These are phyloP conservation scores for Aspergillus tubingensis DNA, from an alignment of 2,329 filamentous ascomycete species.

Conservation along the genomic window DNA sequence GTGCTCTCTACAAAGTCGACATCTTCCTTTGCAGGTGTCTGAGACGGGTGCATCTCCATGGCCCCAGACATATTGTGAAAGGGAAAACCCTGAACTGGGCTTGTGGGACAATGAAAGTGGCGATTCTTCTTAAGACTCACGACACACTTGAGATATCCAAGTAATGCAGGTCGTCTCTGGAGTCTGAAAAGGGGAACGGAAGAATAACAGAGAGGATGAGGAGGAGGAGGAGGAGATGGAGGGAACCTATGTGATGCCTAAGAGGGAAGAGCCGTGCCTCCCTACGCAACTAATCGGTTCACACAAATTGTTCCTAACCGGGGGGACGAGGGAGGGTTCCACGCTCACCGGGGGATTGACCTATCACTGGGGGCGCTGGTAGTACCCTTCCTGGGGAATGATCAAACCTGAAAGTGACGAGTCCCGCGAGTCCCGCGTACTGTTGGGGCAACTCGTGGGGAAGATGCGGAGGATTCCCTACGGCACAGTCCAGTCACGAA, in stretches of 20 bases:
- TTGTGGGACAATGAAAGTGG: not conserved
- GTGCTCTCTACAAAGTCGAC: conserved; percentile 35
- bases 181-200: not conserved
- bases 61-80: conserved; percentile 24
- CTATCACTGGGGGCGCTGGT: conserved; percentile 6
- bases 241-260: not conserved
- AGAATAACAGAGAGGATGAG: not conserved
- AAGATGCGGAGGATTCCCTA: conserved; percentile 27
- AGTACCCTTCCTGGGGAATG: conserved; percentile 13
- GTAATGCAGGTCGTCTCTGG: not conserved
- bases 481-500: conserved; percentile 19
- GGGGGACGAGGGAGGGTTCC: not conserved
- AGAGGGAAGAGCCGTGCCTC: not conserved
- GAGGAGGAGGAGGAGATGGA: not conserved
- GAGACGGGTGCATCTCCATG: conserved; percentile 30
- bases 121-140: not conserved
- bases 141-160: not conserved
- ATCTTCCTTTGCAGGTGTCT: conserved; percentile 23
- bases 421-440: conserved; percentile 14
- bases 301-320: not conserved
- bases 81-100: not conserved
- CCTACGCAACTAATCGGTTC: not conserved
- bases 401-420: conserved; percentile 17
- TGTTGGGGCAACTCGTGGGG: conserved; percentile 18
- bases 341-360: not conserved